These are phyloP conservation scores for Phaeophleospora eucalypticola DNA, from an alignment of 2,329 filamentous ascomycete genomes.

Conservation along the genomic window DNA sequence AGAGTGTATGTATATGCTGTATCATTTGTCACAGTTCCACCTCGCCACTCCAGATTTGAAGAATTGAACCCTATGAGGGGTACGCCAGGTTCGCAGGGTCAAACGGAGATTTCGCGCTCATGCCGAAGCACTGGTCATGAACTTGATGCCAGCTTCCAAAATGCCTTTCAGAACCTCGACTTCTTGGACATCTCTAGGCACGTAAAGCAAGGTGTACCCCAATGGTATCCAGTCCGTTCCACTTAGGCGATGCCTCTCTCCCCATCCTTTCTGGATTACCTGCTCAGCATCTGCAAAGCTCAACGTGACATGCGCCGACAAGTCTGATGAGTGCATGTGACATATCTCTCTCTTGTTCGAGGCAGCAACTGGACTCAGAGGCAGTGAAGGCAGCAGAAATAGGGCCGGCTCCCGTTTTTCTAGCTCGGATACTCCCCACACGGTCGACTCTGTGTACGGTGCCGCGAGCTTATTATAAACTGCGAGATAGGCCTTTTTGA, in stretches of 20 bases:
- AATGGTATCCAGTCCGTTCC: constrained; percentile 11
- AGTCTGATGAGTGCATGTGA: constrained; percentile 11
- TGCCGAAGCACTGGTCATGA: constrained; percentile 3
- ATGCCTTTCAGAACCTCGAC: constrained; percentile 6
- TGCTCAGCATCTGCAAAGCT: constrained; percentile 11
- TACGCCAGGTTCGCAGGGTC: no score
- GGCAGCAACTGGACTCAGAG: constrained; percentile 1
- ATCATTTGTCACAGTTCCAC: not conserved
- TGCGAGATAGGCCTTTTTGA: constrained; percentile 4
- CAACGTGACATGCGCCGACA: constrained; percentile 14
- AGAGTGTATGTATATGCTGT: not conserved
- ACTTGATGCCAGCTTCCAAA: constrained; percentile 13
- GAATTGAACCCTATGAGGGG: no score
- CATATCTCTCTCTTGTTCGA: constrained; percentile 10
- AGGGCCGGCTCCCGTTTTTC: constrained; percentile 13
- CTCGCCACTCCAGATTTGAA: not conserved
- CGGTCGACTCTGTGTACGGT: not conserved
- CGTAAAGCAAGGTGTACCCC: constrained; percentile 16
- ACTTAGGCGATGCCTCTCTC: constrained; percentile 14
- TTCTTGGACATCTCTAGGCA: constrained; percentile 10
- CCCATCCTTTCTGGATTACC: constrained; percentile 14
- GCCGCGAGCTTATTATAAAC: constrained; percentile 6
- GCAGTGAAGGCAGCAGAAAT: constrained; percentile 4
- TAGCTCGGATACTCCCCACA: constrained; percentile 10
- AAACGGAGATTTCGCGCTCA: no score